Evolutionary conservation across 2,329 filamentous ascomycete genomes (phyloP).

Genomic region (Coniella vitis): DNA sequence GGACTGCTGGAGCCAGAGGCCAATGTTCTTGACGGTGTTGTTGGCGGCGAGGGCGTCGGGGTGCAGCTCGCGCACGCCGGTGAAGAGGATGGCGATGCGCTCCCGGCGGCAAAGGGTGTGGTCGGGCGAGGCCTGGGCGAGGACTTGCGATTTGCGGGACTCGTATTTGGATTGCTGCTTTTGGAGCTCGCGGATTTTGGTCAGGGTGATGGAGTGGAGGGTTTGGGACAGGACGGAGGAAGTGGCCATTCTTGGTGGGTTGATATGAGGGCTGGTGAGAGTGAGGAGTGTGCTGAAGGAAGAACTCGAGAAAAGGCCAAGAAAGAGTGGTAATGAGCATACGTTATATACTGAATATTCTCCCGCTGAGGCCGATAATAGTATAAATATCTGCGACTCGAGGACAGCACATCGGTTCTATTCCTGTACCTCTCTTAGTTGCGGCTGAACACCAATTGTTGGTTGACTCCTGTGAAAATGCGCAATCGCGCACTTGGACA

Average conservation of each 20-base stretch:
- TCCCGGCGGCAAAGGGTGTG: conserved; percentile 13
- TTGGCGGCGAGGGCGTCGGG: conserved; percentile 13
- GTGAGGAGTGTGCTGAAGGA: neutral
- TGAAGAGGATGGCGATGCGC: conserved; percentile 19
- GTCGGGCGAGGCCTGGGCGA: conserved; percentile 24
- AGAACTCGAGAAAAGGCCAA: neutral
- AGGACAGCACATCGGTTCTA: too few species aligned
- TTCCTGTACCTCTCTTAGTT: too few species aligned
- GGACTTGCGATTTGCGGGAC: conserved; percentile 33
- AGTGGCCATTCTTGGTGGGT: conserved; percentile 16
- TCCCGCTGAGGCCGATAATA: too few species aligned
- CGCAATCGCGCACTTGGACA: too few species aligned
- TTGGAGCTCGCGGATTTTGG: conserved; percentile 25
- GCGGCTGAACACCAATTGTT: too few species aligned
- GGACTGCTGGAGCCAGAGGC: conserved; percentile 29
- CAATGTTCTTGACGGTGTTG: conserved; percentile 23
- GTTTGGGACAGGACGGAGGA: conserved; percentile 23
- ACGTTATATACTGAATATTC: too few species aligned
- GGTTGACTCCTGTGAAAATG: too few species aligned
- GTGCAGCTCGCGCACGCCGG: conserved; percentile 19
- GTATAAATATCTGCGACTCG: too few species aligned
- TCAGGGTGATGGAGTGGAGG: conserved; percentile 24
- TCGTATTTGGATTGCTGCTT: conserved; percentile 26
- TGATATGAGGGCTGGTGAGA: neutral
- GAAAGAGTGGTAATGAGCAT: neutral